Evolutionary conservation across 1,284 basidiomycete species (phyloP).

Genomic region (Ganoderma lingzhi): DNA sequence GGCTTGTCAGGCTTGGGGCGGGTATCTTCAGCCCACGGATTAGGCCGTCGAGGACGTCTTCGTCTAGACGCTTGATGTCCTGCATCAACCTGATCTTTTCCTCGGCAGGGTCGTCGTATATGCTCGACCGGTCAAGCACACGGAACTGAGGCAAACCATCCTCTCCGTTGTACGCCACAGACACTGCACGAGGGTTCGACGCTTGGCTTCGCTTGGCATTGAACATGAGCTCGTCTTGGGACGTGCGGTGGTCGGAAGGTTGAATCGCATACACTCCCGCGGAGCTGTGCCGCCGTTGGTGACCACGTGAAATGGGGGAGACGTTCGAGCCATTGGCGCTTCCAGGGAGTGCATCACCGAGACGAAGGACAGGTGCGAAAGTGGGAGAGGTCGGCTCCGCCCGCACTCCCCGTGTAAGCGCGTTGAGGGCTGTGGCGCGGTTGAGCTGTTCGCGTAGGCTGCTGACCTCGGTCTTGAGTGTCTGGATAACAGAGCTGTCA

Average conservation of each 20-base stretch:
- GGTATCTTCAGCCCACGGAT: slow-evolving; percentile 95
- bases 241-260: slow-evolving; percentile 69
- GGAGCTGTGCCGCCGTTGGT: slow-evolving; percentile 87
- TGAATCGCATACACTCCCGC: slow-evolving; percentile 79
- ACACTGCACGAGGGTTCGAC: slow-evolving; percentile 89
- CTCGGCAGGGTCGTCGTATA: slow-evolving; percentile 90
- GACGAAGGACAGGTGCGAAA: slow-evolving; percentile 74
- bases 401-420: slow-evolving; percentile 76
- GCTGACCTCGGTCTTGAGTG: slow-evolving; percentile 92
- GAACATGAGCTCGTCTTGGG: slow-evolving; percentile 83
- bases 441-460: slow-evolving; percentile 95
- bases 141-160: slow-evolving; percentile 76
- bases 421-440: slow-evolving; percentile 89
- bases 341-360: slow-evolving; percentile 48
- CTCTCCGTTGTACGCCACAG: slow-evolving; percentile 88
- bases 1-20: slow-evolving; percentile 88
- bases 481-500: slow-evolving; percentile 86
- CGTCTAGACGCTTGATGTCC: slow-evolving; percentile 91
- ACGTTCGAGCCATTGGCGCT: slow-evolving; percentile 33
- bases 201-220: slow-evolving; percentile 79
- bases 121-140: slow-evolving; percentile 74
- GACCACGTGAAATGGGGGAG: slow-evolving; percentile 53
- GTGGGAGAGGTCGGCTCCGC: slow-evolving; percentile 85
- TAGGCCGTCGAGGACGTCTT: slow-evolving; percentile 93
- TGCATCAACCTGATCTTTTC: slow-evolving; percentile 96